phyloP scores from a whole-genome alignment of 2,329 filamentous ascomycete species.

The Nigrospora sphaerica region DNA sequence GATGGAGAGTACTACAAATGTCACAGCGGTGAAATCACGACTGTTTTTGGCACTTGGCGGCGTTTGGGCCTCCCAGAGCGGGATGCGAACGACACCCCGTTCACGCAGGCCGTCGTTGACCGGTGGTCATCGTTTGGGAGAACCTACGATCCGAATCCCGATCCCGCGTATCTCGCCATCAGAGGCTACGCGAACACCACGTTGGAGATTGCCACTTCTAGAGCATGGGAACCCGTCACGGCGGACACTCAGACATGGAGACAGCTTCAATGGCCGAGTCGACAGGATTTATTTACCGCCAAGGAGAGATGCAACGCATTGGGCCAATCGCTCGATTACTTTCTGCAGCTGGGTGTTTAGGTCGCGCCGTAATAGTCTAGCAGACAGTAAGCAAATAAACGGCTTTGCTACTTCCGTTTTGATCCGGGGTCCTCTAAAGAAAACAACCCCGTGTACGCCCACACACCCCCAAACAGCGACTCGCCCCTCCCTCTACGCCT shows the following conservation, averaged over 20 bases:
- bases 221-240: slow-evolving; percentile 26
- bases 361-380: no score
- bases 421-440: no score
- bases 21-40: slow-evolving; percentile 49
- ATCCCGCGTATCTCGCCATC: slow-evolving; percentile 31
- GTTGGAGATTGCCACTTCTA: slow-evolving; percentile 15
- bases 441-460: no score
- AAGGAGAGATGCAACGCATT: slow-evolving; percentile 41
- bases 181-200: slow-evolving; percentile 29
- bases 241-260: slow-evolving; percentile 32
- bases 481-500: no score
- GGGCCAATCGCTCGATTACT: slow-evolving; percentile 36
- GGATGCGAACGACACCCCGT: slow-evolving; percentile 32
- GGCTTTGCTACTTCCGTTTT: no score
- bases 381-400: no score
- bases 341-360: no score
- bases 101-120: slow-evolving; percentile 34
- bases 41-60: slow-evolving; percentile 44
- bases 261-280: slow-evolving; percentile 36
- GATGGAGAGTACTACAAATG: slow-evolving; percentile 39
- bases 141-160: slow-evolving; percentile 42
- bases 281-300: slow-evolving; percentile 35
- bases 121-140: slow-evolving; percentile 44
- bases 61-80: slow-evolving; percentile 33
- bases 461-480: no score